Evolutionary conservation across 331 rosid genomes (phyloP), one percentile per base, ranked within the genome.

Genomic region (Acacia concinna): DNA sequence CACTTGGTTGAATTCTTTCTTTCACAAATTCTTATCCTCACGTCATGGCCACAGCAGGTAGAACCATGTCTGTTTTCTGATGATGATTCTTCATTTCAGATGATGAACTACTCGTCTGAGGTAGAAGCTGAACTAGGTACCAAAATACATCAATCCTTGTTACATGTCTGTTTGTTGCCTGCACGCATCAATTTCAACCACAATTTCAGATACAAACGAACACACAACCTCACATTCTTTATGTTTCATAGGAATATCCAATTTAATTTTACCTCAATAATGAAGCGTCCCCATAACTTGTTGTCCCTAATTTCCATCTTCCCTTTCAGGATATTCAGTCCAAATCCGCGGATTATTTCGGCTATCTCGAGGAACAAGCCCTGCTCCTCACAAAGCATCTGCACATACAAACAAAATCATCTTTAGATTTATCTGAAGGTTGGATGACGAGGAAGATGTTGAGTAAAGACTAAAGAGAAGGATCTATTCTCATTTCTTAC

Each of bases 311-410:
- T 56, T 78, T 92, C 90, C 90, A 92, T 90, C 75, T 63, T 79
- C 75, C 90, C 92, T 83, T 90, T 92, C 85, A 92, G 82, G 32
- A 88, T 87, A 74, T 81, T 92, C 78, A 92, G 49, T 37, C 93
- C 93, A 9, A 90, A 81, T 8, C 85, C 85, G 21, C 84, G 81
- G 27, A 90, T 83, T 6, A 69, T 81, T 70, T 90, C 94, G 21
- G 89, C 86, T 79, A 92, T 84, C 82, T 90, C 97, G 38, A 92
- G 93, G 86, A 86, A 87, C 78, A 88, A 84, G 41, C 89, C 89
- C 31, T 82, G 88, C 62, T 85, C 91, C 82, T 88, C 97, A 47
- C 92, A 94, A 60, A 92, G 92, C 87, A 94, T 87, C 97, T 94
- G 86, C 71, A 23, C 31, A 86, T n/a, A 70, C 57, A 83, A 5